These are phyloP conservation scores for Venturia nashicola DNA, from an alignment of 2,329 filamentous ascomycete species.

Conservation along the genomic window DNA sequence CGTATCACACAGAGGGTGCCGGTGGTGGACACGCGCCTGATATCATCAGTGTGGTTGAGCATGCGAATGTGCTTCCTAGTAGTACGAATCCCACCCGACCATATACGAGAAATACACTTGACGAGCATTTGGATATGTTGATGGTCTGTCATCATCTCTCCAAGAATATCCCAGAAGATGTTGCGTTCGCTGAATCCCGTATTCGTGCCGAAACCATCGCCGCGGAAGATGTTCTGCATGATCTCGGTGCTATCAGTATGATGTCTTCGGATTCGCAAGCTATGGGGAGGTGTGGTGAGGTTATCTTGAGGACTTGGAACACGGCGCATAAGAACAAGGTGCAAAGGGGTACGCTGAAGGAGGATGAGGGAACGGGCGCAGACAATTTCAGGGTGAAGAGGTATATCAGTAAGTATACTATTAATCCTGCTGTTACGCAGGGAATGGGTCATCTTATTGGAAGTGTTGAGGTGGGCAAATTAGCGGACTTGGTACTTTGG, in stretches of 20 bases:
- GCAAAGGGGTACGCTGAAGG: conserved; percentile 62
- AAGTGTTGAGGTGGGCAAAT: conserved; percentile 75
- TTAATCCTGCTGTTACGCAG: conserved; percentile 86
- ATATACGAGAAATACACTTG: conserved; percentile 81
- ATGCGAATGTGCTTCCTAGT: conserved; percentile 75
- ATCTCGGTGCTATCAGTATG: conserved; percentile 92
- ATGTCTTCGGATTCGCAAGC: conserved; percentile 93
- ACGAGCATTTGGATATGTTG: conserved; percentile 95
- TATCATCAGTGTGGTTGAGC: conserved; percentile 87
- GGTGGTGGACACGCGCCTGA: conserved; percentile 92
- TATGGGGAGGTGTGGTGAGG: conserved; percentile 93
- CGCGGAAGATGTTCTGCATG: conserved; percentile 90
- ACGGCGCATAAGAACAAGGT: conserved; percentile 94
- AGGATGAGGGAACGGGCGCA: conserved; percentile 66
- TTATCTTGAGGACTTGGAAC: conserved; percentile 88
- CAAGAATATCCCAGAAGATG: conserved; percentile 87
- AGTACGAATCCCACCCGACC: conserved; percentile 89
- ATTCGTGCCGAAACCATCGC: conserved; percentile 95
- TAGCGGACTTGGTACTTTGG: conserved; percentile 86
- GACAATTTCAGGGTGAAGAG: conserved; percentile 90
- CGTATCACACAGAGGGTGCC: conserved; percentile 92
- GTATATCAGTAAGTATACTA: conserved; percentile 90
- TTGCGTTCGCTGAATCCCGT: conserved; percentile 86
- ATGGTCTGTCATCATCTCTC: conserved; percentile 96
- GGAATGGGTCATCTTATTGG: conserved; percentile 82